Evolutionary conservation across 371 early-diverging fungal species (phyloP).

Genomic region (Smittium mucronatum): DNA sequence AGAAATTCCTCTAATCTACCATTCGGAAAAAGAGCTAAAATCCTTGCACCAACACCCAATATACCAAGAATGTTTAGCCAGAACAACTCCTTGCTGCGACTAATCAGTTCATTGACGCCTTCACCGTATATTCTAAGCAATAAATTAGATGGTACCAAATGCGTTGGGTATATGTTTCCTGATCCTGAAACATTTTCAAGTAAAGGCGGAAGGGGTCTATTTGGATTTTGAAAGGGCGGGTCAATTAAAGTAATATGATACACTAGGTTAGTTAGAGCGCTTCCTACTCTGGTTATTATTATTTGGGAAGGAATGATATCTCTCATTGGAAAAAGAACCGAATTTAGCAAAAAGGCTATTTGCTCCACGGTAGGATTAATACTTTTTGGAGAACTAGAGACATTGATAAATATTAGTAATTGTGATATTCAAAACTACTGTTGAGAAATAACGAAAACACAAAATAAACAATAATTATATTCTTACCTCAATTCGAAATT

Average conservation of each 20-base stretch:
- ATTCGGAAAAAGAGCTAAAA: conserved; percentile 75
- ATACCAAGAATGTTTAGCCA: conserved; percentile 60
- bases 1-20: conserved; percentile 81
- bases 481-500: too few species aligned
- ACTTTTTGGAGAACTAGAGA: too few species aligned
- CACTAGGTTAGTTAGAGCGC: conserved; percentile 80
- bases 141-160: conserved; percentile 33
- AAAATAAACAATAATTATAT: too few species aligned
- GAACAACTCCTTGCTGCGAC: conserved; percentile 60
- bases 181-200: conserved; percentile 10
- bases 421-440: too few species aligned
- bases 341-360: not conserved
- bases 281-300: conserved; percentile 43
- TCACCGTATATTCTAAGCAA: conserved; percentile 63
- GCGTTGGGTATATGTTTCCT: not conserved
- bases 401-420: too few species aligned
- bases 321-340: not conserved
- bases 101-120: conserved; percentile 61
- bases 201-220: conserved; percentile 14
- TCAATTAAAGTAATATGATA: conserved; percentile 46
- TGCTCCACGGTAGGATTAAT: not conserved
- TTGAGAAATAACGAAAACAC: too few species aligned
- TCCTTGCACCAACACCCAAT: conserved; percentile 57
- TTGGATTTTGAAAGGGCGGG: conserved; percentile 10
- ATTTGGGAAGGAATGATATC: not conserved